Conservation (phyloP, 768 basidiomycete species). For the Candolleomyces efflorescens region DNA sequence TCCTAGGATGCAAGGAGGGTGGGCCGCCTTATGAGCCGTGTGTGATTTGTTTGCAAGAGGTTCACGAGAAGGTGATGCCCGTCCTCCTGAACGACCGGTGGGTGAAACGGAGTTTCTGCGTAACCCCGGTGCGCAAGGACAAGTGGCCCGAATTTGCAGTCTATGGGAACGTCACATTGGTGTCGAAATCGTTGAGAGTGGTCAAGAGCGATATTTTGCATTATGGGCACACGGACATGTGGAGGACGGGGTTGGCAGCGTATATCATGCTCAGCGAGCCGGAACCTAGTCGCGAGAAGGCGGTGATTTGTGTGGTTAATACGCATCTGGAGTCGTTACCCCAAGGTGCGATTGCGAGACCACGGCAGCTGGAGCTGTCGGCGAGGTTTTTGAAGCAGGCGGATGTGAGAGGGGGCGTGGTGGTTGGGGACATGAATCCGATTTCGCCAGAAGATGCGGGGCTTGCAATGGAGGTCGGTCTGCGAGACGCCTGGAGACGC, state of each 20-base stretch:
- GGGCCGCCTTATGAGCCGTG: slow-evolving; percentile 54
- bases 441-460: slow-evolving; percentile 42
- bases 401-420: slow-evolving; percentile 51
- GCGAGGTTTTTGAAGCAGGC: slow-evolving; percentile 45
- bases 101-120: slow-evolving; percentile 56
- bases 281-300: slow-evolving; percentile 27
- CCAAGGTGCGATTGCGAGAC: slow-evolving; percentile 34
- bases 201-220: slow-evolving; percentile 44
- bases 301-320: slow-evolving; percentile 60
- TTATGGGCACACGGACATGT: slow-evolving; percentile 47
- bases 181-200: slow-evolving; percentile 53
- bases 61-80: slow-evolving; percentile 40
- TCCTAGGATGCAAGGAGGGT: slow-evolving; percentile 42
- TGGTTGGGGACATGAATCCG: slow-evolving; percentile 73
- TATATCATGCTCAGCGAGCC: slow-evolving; percentile 46
- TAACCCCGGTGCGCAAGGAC: slow-evolving; percentile 48
- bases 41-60: slow-evolving; percentile 69
- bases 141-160: slow-evolving; percentile 48
- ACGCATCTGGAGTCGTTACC: slow-evolving; percentile 71
- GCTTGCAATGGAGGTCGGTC: slow-evolving; percentile 39
- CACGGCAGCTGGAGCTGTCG: slow-evolving; percentile 51
- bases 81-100: slow-evolving; percentile 53
- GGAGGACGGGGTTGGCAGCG: slow-evolving; percentile 52
- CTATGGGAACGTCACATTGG: slow-evolving; percentile 72
- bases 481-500: slow-evolving; percentile 59